phyloP scores from a whole-genome alignment of 352 stramenopile genomes.

The Phytophthora meadii region DNA sequence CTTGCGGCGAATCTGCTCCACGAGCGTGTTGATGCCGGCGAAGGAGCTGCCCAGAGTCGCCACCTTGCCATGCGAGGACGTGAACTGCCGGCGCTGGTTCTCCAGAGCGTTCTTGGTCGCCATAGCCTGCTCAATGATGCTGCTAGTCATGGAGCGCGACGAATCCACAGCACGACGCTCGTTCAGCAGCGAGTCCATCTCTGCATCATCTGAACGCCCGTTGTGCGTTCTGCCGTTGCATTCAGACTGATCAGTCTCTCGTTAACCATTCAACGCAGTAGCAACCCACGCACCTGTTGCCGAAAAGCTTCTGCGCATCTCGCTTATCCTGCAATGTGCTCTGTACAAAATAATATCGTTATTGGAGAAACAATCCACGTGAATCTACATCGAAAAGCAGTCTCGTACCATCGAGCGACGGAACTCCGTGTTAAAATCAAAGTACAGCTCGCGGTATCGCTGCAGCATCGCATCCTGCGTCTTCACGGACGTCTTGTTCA shows the following conservation, averaged over 20 bases:
- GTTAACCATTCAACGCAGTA: no score
- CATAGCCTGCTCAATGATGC: constrained; percentile 90
- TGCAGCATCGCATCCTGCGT: constrained; percentile 91
- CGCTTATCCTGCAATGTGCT: constrained; percentile 83
- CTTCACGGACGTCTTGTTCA: constrained; percentile 76
- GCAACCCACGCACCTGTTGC: constrained; percentile 55
- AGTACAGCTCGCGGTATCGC: constrained; percentile 96
- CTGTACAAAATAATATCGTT: constrained; percentile 39
- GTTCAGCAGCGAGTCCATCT: constrained; percentile 84
- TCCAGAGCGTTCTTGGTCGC: constrained; percentile 88
- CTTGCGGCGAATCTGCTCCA: constrained; percentile 96
- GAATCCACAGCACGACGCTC: constrained; percentile 83
- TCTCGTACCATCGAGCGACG: constrained; percentile 80
- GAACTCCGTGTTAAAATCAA: constrained; percentile 96
- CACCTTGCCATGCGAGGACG: constrained; percentile 85
- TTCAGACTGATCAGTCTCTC: neutral
- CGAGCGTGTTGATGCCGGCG: constrained; percentile 94
- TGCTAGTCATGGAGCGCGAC: constrained; percentile 81
- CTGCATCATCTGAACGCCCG: constrained; percentile 59
- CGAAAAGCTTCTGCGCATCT: constrained; percentile 84
- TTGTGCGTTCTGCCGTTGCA: constrained; percentile 45
- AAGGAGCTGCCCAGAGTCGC: constrained; percentile 91
- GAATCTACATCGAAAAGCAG: neutral
- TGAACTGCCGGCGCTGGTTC: constrained; percentile 90
- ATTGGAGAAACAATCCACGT: neutral